Conservation (phyloP, 176 grass and related monocot genomes). For the Olyra latifolia region DNA sequence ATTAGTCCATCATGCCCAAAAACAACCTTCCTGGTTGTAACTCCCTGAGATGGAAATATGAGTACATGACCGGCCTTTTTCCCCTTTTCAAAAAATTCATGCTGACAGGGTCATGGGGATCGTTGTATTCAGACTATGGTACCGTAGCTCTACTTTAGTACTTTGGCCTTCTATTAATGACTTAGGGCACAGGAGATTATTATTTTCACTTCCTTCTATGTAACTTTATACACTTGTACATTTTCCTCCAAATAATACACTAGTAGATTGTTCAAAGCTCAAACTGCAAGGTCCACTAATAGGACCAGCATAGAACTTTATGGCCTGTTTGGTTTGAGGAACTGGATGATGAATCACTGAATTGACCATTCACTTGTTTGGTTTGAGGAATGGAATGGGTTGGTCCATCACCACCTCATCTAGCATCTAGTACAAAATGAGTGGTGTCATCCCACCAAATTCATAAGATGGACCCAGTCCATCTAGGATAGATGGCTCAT, state of each 20-base stretch:
- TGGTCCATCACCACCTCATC: too few species aligned
- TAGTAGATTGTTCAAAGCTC: background rate
- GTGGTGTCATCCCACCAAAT: too few species aligned
- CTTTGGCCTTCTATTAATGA: background rate
- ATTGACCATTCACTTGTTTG: too few species aligned
- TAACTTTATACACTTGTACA: background rate
- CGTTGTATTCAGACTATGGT: background rate
- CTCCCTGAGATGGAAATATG: background rate
- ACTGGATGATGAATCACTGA: too few species aligned
- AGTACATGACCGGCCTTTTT: background rate
- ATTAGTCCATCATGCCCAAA: background rate
- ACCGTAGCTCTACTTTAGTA: background rate
- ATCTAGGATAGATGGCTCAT: too few species aligned
- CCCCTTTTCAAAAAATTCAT: background rate
- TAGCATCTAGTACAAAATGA: too few species aligned
- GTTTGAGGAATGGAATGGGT: too few species aligned
- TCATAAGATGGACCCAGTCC: too few species aligned
- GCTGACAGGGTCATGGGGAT: background rate
- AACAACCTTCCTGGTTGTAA: background rate
- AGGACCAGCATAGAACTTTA: background rate
- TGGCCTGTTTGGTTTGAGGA: too few species aligned
- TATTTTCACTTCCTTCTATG: background rate
- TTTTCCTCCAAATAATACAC: background rate
- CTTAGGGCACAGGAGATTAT: background rate
- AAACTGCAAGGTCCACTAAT: background rate